These are phyloP conservation scores for Phytophthora syringae DNA, from an alignment of 352 stramenopile species.

Conservation along the genomic window DNA sequence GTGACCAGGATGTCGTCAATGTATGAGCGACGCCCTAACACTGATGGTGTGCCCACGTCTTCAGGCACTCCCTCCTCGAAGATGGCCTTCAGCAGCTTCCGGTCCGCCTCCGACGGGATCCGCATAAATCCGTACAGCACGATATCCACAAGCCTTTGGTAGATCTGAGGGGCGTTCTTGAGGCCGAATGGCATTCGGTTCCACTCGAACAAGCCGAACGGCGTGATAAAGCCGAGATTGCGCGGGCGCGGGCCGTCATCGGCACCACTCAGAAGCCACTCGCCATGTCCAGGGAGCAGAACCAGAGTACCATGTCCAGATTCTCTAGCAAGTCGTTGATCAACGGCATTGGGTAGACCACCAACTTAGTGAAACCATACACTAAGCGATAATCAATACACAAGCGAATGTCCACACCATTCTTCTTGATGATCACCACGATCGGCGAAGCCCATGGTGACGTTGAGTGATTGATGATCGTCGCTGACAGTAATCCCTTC, in stretches of 20 bases:
- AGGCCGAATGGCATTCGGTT: neutral
- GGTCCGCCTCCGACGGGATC: neutral
- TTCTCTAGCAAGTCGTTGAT: neutral
- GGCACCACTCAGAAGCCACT: neutral
- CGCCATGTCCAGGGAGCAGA: neutral
- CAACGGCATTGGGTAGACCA: neutral
- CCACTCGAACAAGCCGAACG: neutral
- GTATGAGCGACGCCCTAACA: neutral
- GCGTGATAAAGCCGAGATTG: neutral
- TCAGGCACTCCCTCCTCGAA: neutral
- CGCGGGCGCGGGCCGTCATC: neutral
- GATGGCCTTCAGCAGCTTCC: neutral
- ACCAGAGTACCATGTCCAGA: neutral
- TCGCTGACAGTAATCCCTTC: neutral
- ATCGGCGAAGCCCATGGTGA: slow-evolving; percentile 10
- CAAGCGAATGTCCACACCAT: neutral
- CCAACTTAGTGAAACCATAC: neutral
- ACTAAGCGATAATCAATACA: neutral
- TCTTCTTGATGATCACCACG: neutral
- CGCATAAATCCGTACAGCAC: neutral
- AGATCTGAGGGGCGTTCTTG: neutral
- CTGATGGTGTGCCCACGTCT: neutral
- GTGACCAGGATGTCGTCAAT: neutral
- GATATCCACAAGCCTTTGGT: neutral
- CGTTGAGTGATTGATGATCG: neutral